A percentile compares a stretch with the other conserved stretches of the same genome.
These are phyloP conservation scores for Phytopythium sindhum DNA, from an alignment of 352 stramenopile genomes.

Conservation along the genomic window DNA sequence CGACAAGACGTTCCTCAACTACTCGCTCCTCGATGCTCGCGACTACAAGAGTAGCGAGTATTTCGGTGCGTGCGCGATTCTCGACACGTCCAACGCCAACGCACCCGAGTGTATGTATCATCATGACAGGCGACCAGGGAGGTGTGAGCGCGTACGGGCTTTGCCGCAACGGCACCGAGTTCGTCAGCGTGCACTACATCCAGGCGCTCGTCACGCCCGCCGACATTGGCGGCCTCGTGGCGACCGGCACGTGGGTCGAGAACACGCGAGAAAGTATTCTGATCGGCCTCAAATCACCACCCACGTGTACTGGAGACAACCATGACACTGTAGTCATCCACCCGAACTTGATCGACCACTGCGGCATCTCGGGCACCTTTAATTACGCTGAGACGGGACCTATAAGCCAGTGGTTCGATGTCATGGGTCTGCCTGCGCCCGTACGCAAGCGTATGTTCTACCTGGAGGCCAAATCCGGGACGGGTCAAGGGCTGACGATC, in stretches of 20 bases:
- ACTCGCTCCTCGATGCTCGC: constrained; percentile 17
- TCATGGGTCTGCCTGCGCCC: constrained; percentile 21
- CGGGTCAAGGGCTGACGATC: constrained; percentile 21
- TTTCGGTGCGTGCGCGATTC: constrained; percentile 22
- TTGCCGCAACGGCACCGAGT: constrained; percentile 30
- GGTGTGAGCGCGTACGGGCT: constrained; percentile 31
- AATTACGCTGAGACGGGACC: constrained; percentile 10
- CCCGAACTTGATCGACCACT: constrained; percentile 13
- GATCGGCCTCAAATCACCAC: constrained; percentile 17
- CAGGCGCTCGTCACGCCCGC: constrained; percentile 27
- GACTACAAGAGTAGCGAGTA: constrained; percentile 6
- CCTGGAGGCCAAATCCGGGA: constrained; percentile 18
- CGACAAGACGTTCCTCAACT: constrained; percentile 29
- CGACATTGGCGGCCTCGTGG: constrained; percentile 29
- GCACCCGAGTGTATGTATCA: constrained; percentile 34
- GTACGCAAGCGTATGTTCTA: constrained; percentile 32
- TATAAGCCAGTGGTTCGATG: constrained; percentile 26
- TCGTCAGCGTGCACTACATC: constrained; percentile 30
- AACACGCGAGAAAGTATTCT: constrained; percentile 29
- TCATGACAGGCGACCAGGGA: constrained; percentile 37
- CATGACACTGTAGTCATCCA: constrained; percentile 16
- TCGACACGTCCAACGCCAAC: constrained; percentile 12
- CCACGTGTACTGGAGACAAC: constrained; percentile 10
- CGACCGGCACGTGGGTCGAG: constrained; percentile 26
- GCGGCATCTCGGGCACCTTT: constrained; percentile 17